A percentile compares a stretch with the other conserved stretches of the same genome.
phyloP scores from a whole-genome alignment of 108 stramenopile species.

The Cyclostephanos invisitatus region DNA sequence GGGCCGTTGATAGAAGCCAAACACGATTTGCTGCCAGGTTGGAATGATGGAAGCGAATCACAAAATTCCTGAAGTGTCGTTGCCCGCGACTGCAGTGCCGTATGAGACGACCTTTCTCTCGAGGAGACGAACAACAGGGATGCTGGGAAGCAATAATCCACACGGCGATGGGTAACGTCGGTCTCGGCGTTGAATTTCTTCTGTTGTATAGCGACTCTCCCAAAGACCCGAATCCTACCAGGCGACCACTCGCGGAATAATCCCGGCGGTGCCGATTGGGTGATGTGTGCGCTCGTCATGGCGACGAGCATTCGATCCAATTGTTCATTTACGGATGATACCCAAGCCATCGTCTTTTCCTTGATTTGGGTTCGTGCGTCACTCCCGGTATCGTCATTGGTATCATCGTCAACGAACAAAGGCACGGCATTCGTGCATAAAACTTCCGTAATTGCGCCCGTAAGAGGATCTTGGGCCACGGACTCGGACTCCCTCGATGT shows the following conservation, averaged over 20 bases:
- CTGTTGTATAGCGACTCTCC: conserved; percentile 57
- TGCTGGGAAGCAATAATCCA: conserved; percentile 75
- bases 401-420: conserved; percentile 29
- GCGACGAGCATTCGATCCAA: conserved; percentile 17
- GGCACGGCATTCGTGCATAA: conserved; percentile 54
- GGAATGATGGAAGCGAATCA: conserved; percentile 47
- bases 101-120: neutral
- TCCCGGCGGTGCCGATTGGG: neutral
- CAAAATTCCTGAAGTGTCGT: conserved; percentile 34
- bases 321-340: conserved; percentile 49
- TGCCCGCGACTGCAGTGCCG: conserved; percentile 23
- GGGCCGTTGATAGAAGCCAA: conserved; percentile 1
- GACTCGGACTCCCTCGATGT: conserved; percentile 43
- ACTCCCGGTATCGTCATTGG: neutral
- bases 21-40: conserved; percentile 32
- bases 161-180: conserved; percentile 67
- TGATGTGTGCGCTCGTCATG: neutral
- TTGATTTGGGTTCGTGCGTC: conserved; percentile 22
- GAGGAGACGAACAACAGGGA: conserved; percentile 53
- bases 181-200: conserved; percentile 80
- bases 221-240: conserved; percentile 65
- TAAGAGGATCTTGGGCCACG: conserved; percentile 65
- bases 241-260: conserved; percentile 25
- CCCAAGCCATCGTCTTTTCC: conserved; percentile 19
- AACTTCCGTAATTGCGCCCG: conserved; percentile 77